Percentiles rank a stretch among this genome's conserved stretches.
Evolutionary conservation across 352 stramenopile genomes (phyloP).

Genomic region (Elongisporangium prolatum): DNA sequence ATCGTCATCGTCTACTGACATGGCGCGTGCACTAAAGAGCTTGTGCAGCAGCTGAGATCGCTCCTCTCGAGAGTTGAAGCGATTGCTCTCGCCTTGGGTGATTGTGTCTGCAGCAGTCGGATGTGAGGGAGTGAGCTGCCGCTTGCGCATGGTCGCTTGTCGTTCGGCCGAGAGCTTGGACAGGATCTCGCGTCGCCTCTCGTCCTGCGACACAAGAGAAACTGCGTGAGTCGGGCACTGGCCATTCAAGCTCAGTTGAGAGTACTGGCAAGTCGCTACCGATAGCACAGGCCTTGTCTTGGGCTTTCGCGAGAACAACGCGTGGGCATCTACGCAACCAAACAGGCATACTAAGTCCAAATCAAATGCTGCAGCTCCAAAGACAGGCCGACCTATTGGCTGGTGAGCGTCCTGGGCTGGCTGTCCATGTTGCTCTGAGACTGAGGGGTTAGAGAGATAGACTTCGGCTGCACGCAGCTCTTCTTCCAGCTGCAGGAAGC

Average conservation of each 20-base stretch:
- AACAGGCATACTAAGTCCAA: not conserved
- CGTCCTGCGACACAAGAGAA: conserved; percentile 27
- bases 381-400: too few relatives aligned
- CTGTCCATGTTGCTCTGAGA: too few relatives aligned
- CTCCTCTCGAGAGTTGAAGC: conserved; percentile 13
- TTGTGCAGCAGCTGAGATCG: conserved; percentile 21
- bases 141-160: conserved; percentile 26
- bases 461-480: conserved; percentile 57
- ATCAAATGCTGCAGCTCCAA: too few relatives aligned
- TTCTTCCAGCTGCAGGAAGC: conserved; percentile 57
- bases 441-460: conserved; percentile 33
- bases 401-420: too few relatives aligned
- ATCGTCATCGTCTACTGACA: not conserved
- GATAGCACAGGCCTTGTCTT: conserved; percentile 32
- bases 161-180: conserved; percentile 57
- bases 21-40: conserved; percentile 10
- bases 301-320: conserved; percentile 19
- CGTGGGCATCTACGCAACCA: conserved; percentile 7
- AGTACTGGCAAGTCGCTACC: conserved; percentile 5
- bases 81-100: not conserved
- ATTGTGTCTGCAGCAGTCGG: conserved; percentile 1
- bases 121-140: not conserved
- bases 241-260: too few relatives aligned
- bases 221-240: too few relatives aligned
- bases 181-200: conserved; percentile 57